Percentiles rank a stretch among this genome's conserved stretches.
Conservation (phyloP, 1,139 yeast genomes). For the Sugiyamaella xylanicola region DNA sequence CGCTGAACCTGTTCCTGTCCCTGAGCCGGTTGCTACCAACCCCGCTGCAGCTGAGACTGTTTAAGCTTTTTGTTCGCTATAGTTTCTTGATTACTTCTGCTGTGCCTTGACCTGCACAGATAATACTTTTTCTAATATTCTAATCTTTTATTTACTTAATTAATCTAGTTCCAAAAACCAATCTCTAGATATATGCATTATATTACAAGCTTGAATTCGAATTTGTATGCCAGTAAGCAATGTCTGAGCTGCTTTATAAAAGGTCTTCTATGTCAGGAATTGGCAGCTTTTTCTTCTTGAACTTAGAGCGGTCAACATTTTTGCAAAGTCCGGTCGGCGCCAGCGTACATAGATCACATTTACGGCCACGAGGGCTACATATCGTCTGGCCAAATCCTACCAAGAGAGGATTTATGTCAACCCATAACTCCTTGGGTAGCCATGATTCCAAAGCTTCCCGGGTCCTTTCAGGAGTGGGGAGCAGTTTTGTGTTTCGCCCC, state of each 20-base stretch:
- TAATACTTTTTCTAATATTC: slow-evolving; percentile 1
- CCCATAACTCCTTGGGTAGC: slow-evolving; percentile 77
- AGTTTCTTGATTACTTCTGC: slow-evolving; percentile 5
- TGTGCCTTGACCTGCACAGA: too few species aligned
- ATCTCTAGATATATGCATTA: too few species aligned
- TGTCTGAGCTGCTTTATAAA: background rate
- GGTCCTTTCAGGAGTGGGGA: slow-evolving; percentile 70
- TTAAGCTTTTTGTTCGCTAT: slow-evolving; percentile 3
- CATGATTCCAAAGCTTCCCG: slow-evolving; percentile 68
- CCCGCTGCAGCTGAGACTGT: slow-evolving; percentile 21
- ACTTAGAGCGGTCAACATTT: slow-evolving; percentile 25
- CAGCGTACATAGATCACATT: slow-evolving; percentile 75
- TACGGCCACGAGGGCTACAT: slow-evolving; percentile 70
- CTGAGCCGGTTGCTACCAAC: slow-evolving; percentile 21
- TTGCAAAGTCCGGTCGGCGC: slow-evolving; percentile 54
- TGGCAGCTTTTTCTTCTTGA: slow-evolving; percentile 13
- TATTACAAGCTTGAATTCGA: too few species aligned
- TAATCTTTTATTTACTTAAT: slow-evolving; percentile 2
- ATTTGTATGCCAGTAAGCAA: too few species aligned
- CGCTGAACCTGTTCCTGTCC: slow-evolving; percentile 19
- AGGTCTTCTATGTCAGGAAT: slow-evolving; percentile 19
- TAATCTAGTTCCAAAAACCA: slow-evolving; percentile 5
- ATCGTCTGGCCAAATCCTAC: slow-evolving; percentile 95
- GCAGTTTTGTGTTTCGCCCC: slow-evolving; percentile 26
- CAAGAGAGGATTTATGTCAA: slow-evolving; percentile 76